Base-by-base conservation (phyloP, 2,329 filamentous ascomycete genomes). In the Botryotinia narcissicola region DNA sequence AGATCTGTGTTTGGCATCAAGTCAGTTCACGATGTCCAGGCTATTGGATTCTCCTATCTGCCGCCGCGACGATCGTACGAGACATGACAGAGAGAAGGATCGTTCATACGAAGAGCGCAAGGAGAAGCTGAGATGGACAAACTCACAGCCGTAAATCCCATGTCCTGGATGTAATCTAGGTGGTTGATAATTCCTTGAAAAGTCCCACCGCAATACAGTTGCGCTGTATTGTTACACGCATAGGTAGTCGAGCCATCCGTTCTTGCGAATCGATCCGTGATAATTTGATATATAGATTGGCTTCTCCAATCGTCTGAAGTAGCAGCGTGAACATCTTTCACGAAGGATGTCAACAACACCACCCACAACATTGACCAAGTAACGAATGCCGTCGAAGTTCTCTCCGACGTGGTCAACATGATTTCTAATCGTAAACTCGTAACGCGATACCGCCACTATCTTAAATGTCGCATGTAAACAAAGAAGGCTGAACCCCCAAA, bases 91-190 rank as follows among this genome's bases (percentile, higher is more conserved):
- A n/a, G 29, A 60, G 51, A 37, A 57, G 32, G 25, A 72, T 32
- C 59, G 10, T 67, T 25, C 35, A 44, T 51, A 37, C 32, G n/a
- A 59, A 51, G 70, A 64, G 29, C 46, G 32, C 29, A 14, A 71
- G 16, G 22, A 8, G 61, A 44, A 46, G 68, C 51, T 62, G 40
- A 32, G 22, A 44, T 62, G 20, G 42, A 66, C 48, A 59, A 48
- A 74, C 73, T 75, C 73, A 80, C 78, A 35, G 78, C 78, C 44
- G 78, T 78, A 70, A 79, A 79, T 62, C 78, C 82, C 82, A 84
- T 83, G 61, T 79, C 79, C 73, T 85, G 82, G 73, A 86, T 85
- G 75, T 86, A 86, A 77, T 85, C 84, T 62, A 86, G 79, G 37
- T 83, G 77, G 71, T 84, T 82, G 32, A 83, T 83, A 64, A 87